phyloP scores from a whole-genome alignment of 2,329 filamentous ascomycete species.

The Pseudogymnoascus sp. region DNA sequence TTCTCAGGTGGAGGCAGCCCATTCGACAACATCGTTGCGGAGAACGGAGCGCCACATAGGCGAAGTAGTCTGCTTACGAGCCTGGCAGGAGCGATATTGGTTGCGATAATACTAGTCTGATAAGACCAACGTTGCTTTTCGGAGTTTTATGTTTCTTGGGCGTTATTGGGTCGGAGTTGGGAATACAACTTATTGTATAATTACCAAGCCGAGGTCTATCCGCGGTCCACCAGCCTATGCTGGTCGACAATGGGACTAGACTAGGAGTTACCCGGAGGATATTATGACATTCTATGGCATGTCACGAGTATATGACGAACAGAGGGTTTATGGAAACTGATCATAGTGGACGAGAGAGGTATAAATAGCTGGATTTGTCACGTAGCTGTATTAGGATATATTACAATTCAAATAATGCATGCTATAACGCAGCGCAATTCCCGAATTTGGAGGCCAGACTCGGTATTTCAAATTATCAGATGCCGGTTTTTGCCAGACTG shows the following conservation, averaged over 20 bases:
- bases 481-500: background rate
- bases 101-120: background rate
- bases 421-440: background rate
- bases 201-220: background rate
- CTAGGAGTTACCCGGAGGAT: background rate
- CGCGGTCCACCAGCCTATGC: background rate
- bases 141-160: background rate
- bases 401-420: background rate
- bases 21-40: conserved; percentile 9
- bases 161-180: conserved; percentile 5
- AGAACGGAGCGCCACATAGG: background rate
- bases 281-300: background rate
- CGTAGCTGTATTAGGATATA: background rate
- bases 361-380: conserved; percentile 4
- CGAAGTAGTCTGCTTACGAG: background rate
- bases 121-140: background rate
- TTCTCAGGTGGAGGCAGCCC: conserved; percentile 11
- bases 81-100: background rate
- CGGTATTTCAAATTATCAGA: conserved; percentile 8
- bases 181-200: background rate
- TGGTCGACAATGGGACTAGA: background rate
- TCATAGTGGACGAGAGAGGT: background rate
- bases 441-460: background rate
- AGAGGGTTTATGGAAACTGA: background rate
- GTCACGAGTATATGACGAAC: background rate